Base-by-base conservation (phyloP, 2,329 filamentous ascomycete species). In the Penicillium capsulatum region DNA sequence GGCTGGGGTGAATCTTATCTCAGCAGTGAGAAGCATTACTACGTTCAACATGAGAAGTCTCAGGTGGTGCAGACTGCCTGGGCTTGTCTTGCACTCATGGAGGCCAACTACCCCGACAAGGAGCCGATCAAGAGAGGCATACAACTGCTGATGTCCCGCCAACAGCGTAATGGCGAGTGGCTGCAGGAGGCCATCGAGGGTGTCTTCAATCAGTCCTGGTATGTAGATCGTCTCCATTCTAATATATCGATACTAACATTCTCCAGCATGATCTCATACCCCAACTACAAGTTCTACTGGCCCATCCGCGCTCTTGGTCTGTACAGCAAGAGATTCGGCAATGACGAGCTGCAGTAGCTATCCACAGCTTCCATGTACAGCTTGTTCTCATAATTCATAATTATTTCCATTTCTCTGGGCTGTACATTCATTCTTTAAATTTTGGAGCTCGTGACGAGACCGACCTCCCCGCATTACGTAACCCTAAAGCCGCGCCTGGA, bases 241-340 rank as follows among this genome's bases (percentile, higher is more conserved):
- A 3, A 29, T n/a, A 16, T 38, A 20, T 4, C 19, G 17, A 7
- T 29, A 41, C 56, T 62, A 45, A 59, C 43, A 19, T 19, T 16
- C 32, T 40, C 44, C 56, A 83, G 81, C 74, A 97, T 96, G 88
- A 98, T 98, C 51, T 92, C 88, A 1, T 98, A 98, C 60, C 91
- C 91, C 30, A 98, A 98, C 73, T 98, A 98, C 74, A 98, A 97
- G 72, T 92, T 95, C 64, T 86, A 84, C 42, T 98, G 96, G 67
- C 83, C 91, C 1, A 85, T 97, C 61, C 94, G 94, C 69, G 92
- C 92, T 2, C 65, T 98, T 49, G 92, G 92, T 4, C 84, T 96
- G 79, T 98, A 88, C 72, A 80, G 84, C 3, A 76, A 72, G 54
- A 79, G 74, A 48, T 90, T 83, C 50, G 84, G 84, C 0, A 74